Evolutionary conservation across 192 early-diverging fungal genomes (phyloP).

Genomic region (Coemansia sp.): DNA sequence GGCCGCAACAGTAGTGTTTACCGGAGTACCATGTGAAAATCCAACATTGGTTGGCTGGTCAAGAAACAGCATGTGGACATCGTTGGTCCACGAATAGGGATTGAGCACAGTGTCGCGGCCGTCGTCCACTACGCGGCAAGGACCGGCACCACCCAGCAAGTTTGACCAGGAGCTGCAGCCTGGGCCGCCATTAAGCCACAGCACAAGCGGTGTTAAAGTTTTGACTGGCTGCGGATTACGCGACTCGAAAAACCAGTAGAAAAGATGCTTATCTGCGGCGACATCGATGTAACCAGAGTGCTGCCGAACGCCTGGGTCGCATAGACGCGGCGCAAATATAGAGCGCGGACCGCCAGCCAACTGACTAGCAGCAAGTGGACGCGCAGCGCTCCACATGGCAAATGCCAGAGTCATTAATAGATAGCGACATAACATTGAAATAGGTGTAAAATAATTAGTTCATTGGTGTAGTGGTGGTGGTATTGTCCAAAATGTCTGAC

Average conservation of each 20-base stretch:
- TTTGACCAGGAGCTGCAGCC: conserved; percentile 76
- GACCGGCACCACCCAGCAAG: conserved; percentile 73
- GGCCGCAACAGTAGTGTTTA: conserved; percentile 67
- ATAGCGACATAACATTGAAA: neutral
- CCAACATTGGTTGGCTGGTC: conserved; percentile 90
- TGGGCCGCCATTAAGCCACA: conserved; percentile 83
- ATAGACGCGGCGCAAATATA: conserved; percentile 58
- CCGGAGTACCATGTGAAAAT: conserved; percentile 76
- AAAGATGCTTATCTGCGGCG: conserved; percentile 71
- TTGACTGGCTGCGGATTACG: conserved; percentile 53
- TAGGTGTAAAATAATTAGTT: neutral
- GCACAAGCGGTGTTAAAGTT: conserved; percentile 62
- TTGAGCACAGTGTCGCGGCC: conserved; percentile 70
- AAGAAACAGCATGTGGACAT: conserved; percentile 76
- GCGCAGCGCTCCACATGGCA: conserved; percentile 1
- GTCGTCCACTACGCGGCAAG: conserved; percentile 74
- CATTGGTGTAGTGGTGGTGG: neutral
- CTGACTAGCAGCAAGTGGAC: neutral
- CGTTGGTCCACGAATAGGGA: conserved; percentile 82
- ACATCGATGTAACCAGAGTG: conserved; percentile 74
- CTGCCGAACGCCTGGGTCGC: conserved; percentile 85
- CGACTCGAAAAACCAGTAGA: conserved; percentile 96
- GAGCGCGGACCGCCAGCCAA: conserved; percentile 9
- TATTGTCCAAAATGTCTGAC: neutral
- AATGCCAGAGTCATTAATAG: neutral